Evolutionary conservation across 768 basidiomycete genomes (phyloP).

Genomic region (Amanita exitialis): DNA sequence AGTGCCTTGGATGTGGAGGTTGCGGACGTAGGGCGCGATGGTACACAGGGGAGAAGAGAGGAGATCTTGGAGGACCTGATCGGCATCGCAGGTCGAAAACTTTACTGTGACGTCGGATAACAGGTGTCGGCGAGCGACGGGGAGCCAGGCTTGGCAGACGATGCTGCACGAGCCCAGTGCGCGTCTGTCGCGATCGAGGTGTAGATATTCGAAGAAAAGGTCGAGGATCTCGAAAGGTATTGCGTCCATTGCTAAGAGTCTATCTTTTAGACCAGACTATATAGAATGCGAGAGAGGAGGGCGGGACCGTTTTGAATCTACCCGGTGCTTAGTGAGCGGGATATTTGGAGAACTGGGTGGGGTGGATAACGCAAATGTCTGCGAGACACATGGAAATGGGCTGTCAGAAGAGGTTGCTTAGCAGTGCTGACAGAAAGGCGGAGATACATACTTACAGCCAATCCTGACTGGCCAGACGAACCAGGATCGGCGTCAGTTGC

Average conservation of each 20-base stretch:
- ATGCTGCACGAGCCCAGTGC: neutral
- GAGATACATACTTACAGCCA: neutral
- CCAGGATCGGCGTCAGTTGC: neutral
- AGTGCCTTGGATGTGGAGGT: conserved; percentile 2
- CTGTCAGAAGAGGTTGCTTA: neutral
- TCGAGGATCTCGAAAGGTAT: conserved; percentile 5
- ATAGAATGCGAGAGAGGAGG: neutral
- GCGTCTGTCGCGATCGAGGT: neutral
- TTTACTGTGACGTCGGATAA: neutral
- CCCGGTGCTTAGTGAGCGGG: neutral
- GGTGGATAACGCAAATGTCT: neutral
- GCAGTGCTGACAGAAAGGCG: neutral
- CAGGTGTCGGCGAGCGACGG: neutral
- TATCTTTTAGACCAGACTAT: neutral
- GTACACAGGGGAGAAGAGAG: neutral
- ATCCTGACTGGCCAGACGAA: neutral
- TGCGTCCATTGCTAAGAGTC: neutral
- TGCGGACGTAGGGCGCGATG: neutral
- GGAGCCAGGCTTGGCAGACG: conserved; percentile 6
- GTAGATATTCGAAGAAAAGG: neutral
- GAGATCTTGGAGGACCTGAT: neutral
- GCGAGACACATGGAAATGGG: too few relatives aligned
- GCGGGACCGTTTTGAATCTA: neutral
- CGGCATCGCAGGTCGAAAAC: neutral
- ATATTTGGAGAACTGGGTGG: neutral